phyloP scores from a whole-genome alignment of 2,329 filamentous ascomycete species.

The Huntiella bhutanensis region DNA sequence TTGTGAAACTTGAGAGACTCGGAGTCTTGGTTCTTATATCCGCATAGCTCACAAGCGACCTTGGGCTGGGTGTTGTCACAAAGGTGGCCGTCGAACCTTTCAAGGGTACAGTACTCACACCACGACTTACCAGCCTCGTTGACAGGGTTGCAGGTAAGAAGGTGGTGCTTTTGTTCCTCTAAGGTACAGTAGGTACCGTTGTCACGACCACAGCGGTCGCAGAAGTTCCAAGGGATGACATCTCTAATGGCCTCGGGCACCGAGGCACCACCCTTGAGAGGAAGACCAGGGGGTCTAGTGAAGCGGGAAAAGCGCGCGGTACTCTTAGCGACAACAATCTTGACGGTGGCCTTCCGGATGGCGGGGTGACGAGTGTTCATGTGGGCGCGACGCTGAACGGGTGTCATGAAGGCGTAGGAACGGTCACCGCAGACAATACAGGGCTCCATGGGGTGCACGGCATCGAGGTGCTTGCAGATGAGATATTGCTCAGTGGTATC shows the following conservation, averaged over 20 bases:
- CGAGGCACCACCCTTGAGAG: not conserved
- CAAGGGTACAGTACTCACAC: conserved; percentile 13
- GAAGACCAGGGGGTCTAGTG: not conserved
- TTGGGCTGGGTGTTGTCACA: conserved; percentile 10
- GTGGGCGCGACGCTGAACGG: not conserved
- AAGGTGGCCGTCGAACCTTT: conserved; percentile 11
- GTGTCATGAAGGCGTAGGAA: conserved; percentile 1
- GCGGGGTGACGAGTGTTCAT: not conserved
- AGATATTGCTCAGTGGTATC: not conserved
- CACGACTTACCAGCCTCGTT: conserved; percentile 12
- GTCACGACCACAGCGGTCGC: conserved; percentile 15
- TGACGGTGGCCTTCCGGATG: not conserved
- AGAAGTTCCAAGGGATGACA: conserved; percentile 12
- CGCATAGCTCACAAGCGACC: conserved; percentile 9
- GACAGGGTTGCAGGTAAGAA: conserved; percentile 13
- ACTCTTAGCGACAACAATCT: not conserved
- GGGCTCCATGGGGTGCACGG: not conserved
- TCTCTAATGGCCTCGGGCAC: not conserved
- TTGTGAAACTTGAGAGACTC: conserved; percentile 10
- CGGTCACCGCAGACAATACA: conserved; percentile 3
- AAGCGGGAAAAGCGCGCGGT: not conserved
- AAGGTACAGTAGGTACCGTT: conserved; percentile 11
- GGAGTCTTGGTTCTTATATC: not conserved
- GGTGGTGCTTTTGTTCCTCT: conserved; percentile 13
- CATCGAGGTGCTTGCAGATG: conserved; percentile 5